Percentiles rank a stretch among this genome's conserved stretches.
These are phyloP conservation scores for Podila verticillata DNA, from an alignment of 192 early-diverging fungal genomes.

Conservation along the genomic window DNA sequence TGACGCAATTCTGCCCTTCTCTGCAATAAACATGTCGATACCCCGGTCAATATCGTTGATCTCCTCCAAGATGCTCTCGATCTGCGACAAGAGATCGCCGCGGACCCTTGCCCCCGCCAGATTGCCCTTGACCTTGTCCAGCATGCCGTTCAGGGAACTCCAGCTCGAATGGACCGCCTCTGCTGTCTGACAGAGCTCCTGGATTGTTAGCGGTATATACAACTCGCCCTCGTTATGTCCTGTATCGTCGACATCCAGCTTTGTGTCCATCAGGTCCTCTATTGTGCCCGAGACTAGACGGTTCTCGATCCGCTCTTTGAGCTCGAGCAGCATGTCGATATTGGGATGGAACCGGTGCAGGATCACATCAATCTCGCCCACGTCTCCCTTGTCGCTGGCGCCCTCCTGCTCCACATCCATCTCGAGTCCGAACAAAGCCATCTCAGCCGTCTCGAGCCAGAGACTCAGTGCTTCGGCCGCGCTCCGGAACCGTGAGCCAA, in stretches of 20 bases:
- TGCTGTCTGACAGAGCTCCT: slow-evolving; percentile 30
- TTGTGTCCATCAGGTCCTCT: neutral
- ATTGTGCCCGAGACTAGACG: neutral
- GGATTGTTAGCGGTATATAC: slow-evolving; percentile 4
- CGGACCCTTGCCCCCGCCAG: slow-evolving; percentile 37
- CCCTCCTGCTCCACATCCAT: slow-evolving; percentile 56
- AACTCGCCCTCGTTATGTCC: neutral
- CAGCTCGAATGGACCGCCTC: slow-evolving; percentile 59
- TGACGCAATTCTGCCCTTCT: neutral
- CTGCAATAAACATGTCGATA: slow-evolving; percentile 17
- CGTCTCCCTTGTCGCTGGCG: slow-evolving; percentile 29
- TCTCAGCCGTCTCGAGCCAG: slow-evolving; percentile 64
- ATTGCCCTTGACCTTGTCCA: slow-evolving; percentile 58
- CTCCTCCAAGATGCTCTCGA: slow-evolving; percentile 19
- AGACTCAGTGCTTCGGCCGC: slow-evolving; percentile 27
- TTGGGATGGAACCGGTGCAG: slow-evolving; percentile 55
- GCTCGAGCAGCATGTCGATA: slow-evolving; percentile 53
- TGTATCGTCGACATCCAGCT: neutral
- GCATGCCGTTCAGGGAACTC: slow-evolving; percentile 56
- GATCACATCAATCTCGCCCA: slow-evolving; percentile 50
- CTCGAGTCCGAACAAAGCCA: slow-evolving; percentile 57
- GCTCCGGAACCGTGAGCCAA: slow-evolving; percentile 23
- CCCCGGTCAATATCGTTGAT: slow-evolving; percentile 24
- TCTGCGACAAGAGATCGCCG: slow-evolving; percentile 21
- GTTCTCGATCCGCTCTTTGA: slow-evolving; percentile 33